These are phyloP conservation scores for Cornus suecica DNA, from an alignment of 148 eudicot genomes.

Conservation along the genomic window DNA sequence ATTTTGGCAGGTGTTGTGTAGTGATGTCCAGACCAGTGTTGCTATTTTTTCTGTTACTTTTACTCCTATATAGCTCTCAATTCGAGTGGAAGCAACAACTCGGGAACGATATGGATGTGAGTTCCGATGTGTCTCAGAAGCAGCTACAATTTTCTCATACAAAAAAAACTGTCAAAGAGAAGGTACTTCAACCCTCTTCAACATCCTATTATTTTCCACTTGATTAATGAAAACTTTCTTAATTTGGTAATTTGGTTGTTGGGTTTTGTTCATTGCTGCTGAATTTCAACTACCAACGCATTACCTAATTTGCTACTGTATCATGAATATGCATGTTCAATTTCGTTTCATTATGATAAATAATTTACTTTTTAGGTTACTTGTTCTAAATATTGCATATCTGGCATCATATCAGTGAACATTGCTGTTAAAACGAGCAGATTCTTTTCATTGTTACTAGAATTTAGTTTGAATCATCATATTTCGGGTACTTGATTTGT, in stretches of 20 bases:
- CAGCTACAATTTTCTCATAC: slow-evolving; percentile 48
- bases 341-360: too few relatives aligned
- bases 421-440: background rate
- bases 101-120: slow-evolving; percentile 48
- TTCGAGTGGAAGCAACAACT: slow-evolving; percentile 81
- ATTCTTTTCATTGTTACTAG: background rate
- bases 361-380: background rate
- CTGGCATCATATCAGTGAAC: background rate
- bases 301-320: background rate
- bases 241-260: background rate
- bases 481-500: background rate
- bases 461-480: background rate
- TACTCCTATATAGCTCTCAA: slow-evolving; percentile 72
- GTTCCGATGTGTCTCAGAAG: slow-evolving; percentile 44
- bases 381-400: background rate
- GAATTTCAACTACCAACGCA: background rate
- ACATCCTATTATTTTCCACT: background rate
- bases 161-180: slow-evolving; percentile 79
- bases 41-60: slow-evolving; percentile 58
- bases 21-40: slow-evolving; percentile 71
- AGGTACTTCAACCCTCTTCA: slow-evolving; percentile 33
- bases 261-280: background rate
- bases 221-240: background rate
- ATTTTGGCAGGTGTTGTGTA: slow-evolving; percentile 19
- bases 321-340: background rate